A percentile compares a stretch with the other conserved stretches of the same genome.
These are phyloP conservation scores for Phycomyces blakesleeanus DNA, from an alignment of 192 early-diverging fungal genomes.

Conservation along the genomic window DNA sequence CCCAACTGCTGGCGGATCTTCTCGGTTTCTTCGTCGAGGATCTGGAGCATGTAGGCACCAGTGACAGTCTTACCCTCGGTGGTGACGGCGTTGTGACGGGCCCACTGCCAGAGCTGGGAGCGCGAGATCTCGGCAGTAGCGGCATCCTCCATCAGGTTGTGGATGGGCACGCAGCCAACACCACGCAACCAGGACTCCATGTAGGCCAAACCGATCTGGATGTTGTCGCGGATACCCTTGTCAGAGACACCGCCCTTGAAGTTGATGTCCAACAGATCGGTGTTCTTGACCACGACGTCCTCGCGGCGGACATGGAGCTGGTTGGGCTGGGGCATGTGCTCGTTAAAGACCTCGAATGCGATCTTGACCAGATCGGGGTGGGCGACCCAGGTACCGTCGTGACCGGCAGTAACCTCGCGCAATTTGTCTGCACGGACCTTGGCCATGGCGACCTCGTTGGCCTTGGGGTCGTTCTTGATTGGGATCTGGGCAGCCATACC, in stretches of 20 bases:
- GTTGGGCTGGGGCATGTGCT: constrained; percentile 95
- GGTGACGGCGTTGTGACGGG: constrained; percentile 77
- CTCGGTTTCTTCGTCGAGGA: constrained; percentile 87
- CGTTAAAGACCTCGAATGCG: constrained; percentile 86
- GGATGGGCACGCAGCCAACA: constrained; percentile 94
- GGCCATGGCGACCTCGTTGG: constrained; percentile 87
- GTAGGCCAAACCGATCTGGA: constrained; percentile 88
- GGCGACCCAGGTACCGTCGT: constrained; percentile 96
- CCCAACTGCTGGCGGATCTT: constrained; percentile 63
- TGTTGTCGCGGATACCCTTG: constrained; percentile 86
- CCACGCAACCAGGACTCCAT: constrained; percentile 97
- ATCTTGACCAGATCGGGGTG: constrained; percentile 94
- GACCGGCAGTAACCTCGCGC: constrained; percentile 92
- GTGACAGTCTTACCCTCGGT: constrained; percentile 80
- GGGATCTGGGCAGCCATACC: constrained; percentile 99
- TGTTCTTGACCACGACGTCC: constrained; percentile 79
- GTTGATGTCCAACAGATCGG: constrained; percentile 80
- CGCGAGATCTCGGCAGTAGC: constrained; percentile 98
- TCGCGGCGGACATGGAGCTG: constrained; percentile 91
- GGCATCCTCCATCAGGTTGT: constrained; percentile 98
- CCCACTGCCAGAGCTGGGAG: constrained; percentile 98
- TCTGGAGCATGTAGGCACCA: constrained; percentile 64
- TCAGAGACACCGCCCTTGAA: constrained; percentile 81
- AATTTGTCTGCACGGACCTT: constrained; percentile 95
- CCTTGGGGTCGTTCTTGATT: constrained; percentile 88